These are phyloP conservation scores for Talaromyces trachyspermus DNA, from an alignment of 495 filamentous ascomycete species.

Conservation along the genomic window DNA sequence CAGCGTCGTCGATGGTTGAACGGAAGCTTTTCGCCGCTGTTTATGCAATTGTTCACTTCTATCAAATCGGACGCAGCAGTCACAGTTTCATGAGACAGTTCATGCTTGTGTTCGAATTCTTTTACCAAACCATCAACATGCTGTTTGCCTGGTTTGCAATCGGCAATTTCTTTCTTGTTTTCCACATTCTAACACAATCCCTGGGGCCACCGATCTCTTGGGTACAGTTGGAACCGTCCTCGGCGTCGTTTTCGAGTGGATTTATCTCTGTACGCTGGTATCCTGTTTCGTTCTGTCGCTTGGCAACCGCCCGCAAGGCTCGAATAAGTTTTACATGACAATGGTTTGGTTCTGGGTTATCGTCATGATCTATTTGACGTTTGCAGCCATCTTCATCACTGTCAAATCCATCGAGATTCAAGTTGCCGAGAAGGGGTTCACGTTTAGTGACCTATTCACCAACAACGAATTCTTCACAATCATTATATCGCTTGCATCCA, in stretches of 20 bases:
- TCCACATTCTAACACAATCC: slow-evolving; percentile 89
- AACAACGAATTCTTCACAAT: slow-evolving; percentile 90
- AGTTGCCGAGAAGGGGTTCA: slow-evolving; percentile 50
- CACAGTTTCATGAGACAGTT: slow-evolving; percentile 84
- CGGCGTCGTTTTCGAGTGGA: slow-evolving; percentile 89
- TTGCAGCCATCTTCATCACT: slow-evolving; percentile 92
- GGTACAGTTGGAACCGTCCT: slow-evolving; percentile 70
- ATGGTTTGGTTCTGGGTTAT: slow-evolving; percentile 96
- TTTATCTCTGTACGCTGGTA: slow-evolving; percentile 84
- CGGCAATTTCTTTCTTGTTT: slow-evolving; percentile 99
- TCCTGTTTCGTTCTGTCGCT: slow-evolving; percentile 93
- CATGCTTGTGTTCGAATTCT: slow-evolving; percentile 84
- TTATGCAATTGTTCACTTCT: slow-evolving; percentile 90
- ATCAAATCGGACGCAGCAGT: slow-evolving; percentile 86
- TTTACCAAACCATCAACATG: slow-evolving; percentile 92
- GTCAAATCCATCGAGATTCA: slow-evolving; percentile 73
- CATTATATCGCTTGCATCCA: slow-evolving; percentile 83
- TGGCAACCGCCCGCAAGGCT: slow-evolving; percentile 93
- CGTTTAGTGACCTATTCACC: slow-evolving; percentile 62
- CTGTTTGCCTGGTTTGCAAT: slow-evolving; percentile 99
- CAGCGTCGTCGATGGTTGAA: slow-evolving; percentile 98
- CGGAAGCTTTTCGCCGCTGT: slow-evolving; percentile 97
- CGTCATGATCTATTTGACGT: slow-evolving; percentile 93
- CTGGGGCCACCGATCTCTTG: slow-evolving; percentile 59
- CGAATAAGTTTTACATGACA: slow-evolving; percentile 86